Base-by-base conservation (phyloP, 2,329 filamentous ascomycete genomes). In the Trichophyton mentagrophytes region DNA sequence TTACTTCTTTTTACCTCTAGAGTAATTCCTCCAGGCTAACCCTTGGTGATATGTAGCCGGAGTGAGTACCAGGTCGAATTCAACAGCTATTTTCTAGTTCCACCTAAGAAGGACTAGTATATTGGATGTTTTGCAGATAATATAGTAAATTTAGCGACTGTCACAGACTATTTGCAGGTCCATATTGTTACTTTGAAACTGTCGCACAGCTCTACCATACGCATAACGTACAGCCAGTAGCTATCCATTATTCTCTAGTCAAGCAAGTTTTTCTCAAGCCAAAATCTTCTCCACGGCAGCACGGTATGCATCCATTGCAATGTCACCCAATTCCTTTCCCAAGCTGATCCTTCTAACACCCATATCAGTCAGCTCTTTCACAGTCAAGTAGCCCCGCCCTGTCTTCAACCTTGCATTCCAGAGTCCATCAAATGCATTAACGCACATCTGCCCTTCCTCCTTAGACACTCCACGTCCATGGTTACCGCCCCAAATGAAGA, bases 401-500 rank as follows among this genome's bases (percentile, higher is more conserved):
- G 61, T 63, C 49, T 63, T 63, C 42, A 63, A 36, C 22, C 61
- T 59, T 15, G 49, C 61, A 60, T 63, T 61, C 44, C 81, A 68
- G 38, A 68, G 70, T 0, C 79, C 79, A 15, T 72, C 73, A 58
- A 82, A 73, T 59, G 72, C 77, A 61, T 72, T 67, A 1, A 77
- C 77, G 63, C 81, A 65, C 40, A 66, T 67, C 68, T 74, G 67
- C 4, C 80, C 74, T 67, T 80, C 79, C 0, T 70, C 71, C 11
- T 67, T 72, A 7, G 70, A 69, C n/a, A 80, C 66, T 38, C 79
- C 70, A 46, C 22, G 72, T 66, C 58, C 70, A 70, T 0, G 17
- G 0, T 69, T 64, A 2, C 73, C 79, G 11, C 80, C 80, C 80
- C 80, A 83, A 58, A 81, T 79, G 68, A 82, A 84, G 0, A 82